Evolutionary conservation across 2,329 filamentous ascomycete genomes (phyloP), one percentile per base, ranked within the genome.

Genomic region (Coniochaeta prunicola): DNA sequence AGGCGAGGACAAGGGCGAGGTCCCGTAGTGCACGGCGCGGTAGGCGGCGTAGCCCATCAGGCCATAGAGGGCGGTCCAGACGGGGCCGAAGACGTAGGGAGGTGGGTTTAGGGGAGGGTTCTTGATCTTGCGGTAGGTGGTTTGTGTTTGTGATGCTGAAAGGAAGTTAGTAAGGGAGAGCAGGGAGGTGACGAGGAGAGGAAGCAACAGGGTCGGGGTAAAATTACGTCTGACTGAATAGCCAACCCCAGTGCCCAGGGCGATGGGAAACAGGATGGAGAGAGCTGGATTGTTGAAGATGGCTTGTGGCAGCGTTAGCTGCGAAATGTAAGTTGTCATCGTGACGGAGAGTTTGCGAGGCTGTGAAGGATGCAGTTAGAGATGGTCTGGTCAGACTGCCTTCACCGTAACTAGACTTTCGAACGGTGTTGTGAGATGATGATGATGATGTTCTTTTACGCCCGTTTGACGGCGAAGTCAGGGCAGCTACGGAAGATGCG

Each of bases 1-100:
- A 31, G 81, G 76, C 36, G 79, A 76, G 38, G 80, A 71, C 40
- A 79, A 69, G n/a, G 85, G 84, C 7, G 80, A 78, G 56, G 86
- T 81, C 53, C 87, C 87, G 45, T 76, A 77, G 21, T 74, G 82
- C 69, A 89, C 86, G 58, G 89, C 91, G 53, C 90, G 88, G 74
- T 96, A 87, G 36, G 91, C 87, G 24, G 91, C 88, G 73, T 94
- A 97, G 60, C 93, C 93, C 91, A 96, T 97, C 21, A 89, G 72
- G 1, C 81, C 84, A 67, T 89, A 89, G n/a, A 88, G 80, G 34
- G 80, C 59, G 3, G 84, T 88, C 86, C 86, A 89, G 26, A 81
- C 81, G 2, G 86, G 86, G 1, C 83, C 85, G 64, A 88, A 89
- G 60, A 85, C 75, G 67, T 76, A 78, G 12, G 83, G 77, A 0